phyloP scores from a whole-genome alignment of 345 rosid species.

The Eucalyptus pauciflora region DNA sequence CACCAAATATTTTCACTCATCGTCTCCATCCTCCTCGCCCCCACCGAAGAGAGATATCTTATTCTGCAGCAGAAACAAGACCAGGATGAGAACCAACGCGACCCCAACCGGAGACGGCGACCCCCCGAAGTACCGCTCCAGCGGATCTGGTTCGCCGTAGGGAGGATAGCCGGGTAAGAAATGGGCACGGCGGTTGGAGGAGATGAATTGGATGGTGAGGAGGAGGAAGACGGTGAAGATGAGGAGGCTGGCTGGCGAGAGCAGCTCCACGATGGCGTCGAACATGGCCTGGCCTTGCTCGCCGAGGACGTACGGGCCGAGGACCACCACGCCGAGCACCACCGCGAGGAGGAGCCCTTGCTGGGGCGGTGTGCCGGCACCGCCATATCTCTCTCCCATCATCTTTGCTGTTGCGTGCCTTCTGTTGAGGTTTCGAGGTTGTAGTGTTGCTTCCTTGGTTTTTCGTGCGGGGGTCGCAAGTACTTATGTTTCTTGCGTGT shows the following conservation, averaged over 20 bases:
- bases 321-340: neutral
- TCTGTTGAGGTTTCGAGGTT: neutral
- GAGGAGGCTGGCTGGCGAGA: slow-evolving; percentile 2
- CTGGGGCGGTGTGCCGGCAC: neutral
- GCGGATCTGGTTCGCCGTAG: neutral
- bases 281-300: neutral
- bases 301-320: neutral
- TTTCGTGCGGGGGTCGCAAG: neutral
- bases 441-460: neutral
- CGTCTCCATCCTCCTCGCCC: neutral
- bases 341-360: slow-evolving; percentile 1
- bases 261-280: neutral
- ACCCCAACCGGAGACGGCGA: slow-evolving; percentile 1
- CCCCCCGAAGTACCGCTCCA: neutral
- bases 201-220: slow-evolving; percentile 4
- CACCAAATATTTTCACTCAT: neutral
- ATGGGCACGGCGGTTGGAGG: neutral
- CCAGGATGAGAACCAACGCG: neutral
- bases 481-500: neutral
- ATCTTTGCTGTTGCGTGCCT: neutral
- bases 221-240: neutral
- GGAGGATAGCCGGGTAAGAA: neutral
- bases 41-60: slow-evolving; percentile 2
- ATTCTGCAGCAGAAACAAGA: slow-evolving; percentile 1
- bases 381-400: neutral